Evolutionary conservation across 257 asterid species (phyloP), one percentile per base, ranked within the genome.

Genomic region (Buddleja alternifolia): DNA sequence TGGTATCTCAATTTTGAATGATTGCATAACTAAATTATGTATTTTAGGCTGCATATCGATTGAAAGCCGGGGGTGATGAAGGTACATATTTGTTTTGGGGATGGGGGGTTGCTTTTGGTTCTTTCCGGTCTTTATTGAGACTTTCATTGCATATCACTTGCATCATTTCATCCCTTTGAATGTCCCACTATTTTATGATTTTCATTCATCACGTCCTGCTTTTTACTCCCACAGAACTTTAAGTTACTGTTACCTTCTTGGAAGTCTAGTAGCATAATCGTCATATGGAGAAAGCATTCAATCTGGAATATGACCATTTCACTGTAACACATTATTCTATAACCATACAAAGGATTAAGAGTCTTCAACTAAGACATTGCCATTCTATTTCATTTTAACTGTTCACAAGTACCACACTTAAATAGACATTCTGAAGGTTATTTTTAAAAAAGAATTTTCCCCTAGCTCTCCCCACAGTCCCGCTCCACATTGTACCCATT

Each of bases 31-130:
- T 12, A 56, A 60, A 20, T 7, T 48, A 58, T 67, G 72, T 17
- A 10, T 44, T 71, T 21, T 52, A 71, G 63, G 74, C 71, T 66
- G 42, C 51, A 52, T 40, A 51, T 45, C 24, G 19, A 14, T 42
- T 61, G 20, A 58, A 51, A 62, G 63, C 37, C 39, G 72, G 55
- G 16, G 25, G 44, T 34, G 60, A 45, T 64, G 34, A 25, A 60
- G 68, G 45, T 67, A 25, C 69, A 48, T 52, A 51, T 15, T 4
- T 51, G 11, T 29, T 41, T 46, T 10, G 8, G 48, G 44, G 36
- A 1, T 16, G 40, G 36, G 45, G 66, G 34, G 34, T 29, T 56
- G 44, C 65, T 16, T 56, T 44, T 15, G 24, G 39, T 73, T 36
- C 60, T 45, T 36, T 47, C 57, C 25, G 4, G 45, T 10, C 36